These are phyloP conservation scores for Phyllosticta capitalensis DNA, from an alignment of 2,329 filamentous ascomycete genomes.

Conservation along the genomic window DNA sequence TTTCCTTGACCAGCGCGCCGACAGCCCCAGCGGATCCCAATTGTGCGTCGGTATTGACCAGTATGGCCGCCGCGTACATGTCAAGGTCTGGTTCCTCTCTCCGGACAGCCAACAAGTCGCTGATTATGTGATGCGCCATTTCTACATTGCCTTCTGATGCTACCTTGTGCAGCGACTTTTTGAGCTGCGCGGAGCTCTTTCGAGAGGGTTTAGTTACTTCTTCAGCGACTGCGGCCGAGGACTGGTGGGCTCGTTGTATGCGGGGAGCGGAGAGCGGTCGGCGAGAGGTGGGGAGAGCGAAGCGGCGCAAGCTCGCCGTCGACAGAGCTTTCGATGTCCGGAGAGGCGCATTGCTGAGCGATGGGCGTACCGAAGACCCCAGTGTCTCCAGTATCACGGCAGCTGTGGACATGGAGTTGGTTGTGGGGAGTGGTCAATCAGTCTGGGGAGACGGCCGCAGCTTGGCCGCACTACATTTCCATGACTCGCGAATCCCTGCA, in stretches of 20 bases:
- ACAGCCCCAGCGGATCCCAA: slow-evolving; percentile 60
- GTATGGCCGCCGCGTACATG: slow-evolving; percentile 66
- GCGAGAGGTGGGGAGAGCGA: not conserved
- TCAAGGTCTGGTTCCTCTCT: slow-evolving; percentile 45
- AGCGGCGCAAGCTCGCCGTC: not conserved
- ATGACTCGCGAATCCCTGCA: not conserved
- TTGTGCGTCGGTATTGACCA: slow-evolving; percentile 54
- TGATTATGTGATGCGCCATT: slow-evolving; percentile 24
- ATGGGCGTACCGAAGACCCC: not conserved
- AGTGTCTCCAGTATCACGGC: not conserved
- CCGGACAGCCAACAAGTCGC: slow-evolving; percentile 47
- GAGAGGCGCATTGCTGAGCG: not conserved
- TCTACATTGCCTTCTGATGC: not conserved
- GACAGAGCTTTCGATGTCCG: not conserved
- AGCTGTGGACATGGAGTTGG: not conserved
- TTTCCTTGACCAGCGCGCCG: slow-evolving; percentile 58
- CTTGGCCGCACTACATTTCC: not conserved
- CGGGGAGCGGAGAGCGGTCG: not conserved
- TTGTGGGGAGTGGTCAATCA: not conserved
- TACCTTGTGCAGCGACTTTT: not conserved
- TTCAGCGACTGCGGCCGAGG: not conserved
- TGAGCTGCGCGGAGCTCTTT: not conserved
- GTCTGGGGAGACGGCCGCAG: not conserved
- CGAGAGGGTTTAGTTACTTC: not conserved
- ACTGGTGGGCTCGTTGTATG: not conserved